Conservation (phyloP, 495 filamentous ascomycete genomes). For the Evernia prunastri region DNA sequence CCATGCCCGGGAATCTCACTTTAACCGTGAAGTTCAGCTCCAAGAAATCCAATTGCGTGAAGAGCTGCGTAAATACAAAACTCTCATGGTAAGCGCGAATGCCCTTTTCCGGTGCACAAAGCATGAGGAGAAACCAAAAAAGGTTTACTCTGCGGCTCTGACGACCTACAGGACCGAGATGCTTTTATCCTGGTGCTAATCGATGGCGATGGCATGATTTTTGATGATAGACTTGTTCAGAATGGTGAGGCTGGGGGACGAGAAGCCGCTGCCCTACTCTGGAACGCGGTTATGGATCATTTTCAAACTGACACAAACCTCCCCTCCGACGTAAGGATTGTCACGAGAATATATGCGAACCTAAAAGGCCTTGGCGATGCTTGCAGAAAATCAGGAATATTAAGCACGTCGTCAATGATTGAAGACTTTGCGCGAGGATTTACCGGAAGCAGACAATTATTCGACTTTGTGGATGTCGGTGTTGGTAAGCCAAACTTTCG, state of each 20-base stretch:
- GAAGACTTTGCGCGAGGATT: conserved; percentile 71
- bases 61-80: conserved; percentile 44
- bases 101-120: not conserved
- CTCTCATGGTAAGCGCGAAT: conserved; percentile 41
- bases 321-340: conserved; percentile 50
- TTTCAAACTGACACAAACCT: conserved; percentile 44
- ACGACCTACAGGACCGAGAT: conserved; percentile 54
- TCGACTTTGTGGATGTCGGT: conserved; percentile 61
- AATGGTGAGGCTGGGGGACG: conserved; percentile 64
- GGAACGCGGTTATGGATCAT: conserved; percentile 44
- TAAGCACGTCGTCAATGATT: conserved; percentile 46
- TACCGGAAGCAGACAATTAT: conserved; percentile 61
- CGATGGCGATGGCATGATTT: conserved; percentile 74
- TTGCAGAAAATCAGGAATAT: conserved; percentile 52
- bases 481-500: not conserved
- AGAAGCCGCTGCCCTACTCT: conserved; percentile 58
- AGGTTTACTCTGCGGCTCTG: not conserved
- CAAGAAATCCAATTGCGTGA: conserved; percentile 49
- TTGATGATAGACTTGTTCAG: conserved; percentile 57
- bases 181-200: conserved; percentile 69
- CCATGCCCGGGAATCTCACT: conserved; percentile 49
- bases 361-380: conserved; percentile 54
- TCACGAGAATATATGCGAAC: conserved; percentile 65
- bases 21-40: conserved; percentile 48
- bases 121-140: not conserved